Base-by-base conservation (phyloP, 179 eudicot species). In the Sideroxylon spinosum region DNA sequence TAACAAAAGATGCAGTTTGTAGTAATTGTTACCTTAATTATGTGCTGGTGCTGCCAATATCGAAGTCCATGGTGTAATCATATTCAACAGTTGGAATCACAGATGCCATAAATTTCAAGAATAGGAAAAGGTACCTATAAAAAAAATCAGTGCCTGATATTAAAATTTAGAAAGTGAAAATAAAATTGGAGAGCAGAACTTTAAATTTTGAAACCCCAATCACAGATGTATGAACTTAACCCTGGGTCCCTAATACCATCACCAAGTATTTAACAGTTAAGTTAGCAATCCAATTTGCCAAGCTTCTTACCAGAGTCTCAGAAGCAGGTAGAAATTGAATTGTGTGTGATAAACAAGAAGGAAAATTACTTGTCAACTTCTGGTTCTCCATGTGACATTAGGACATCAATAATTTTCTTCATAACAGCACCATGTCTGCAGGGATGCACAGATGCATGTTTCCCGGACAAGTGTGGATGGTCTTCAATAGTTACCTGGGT, bases 391-490 rank as follows among this genome's bases (percentile, higher is more conserved):
- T 93, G 92, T 75, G 97, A 91, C 95, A 92, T 90, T 68, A 93
- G 76, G 82, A 94, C 96, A 81, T 95, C 99, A 83, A 95, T 93
- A 62, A 95, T 92, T 89, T 95, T 95, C 86, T 95, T 95, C 99
- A 95, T 95, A 68, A 95, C 99, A 71, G 94, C 99, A 65, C 94
- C 99, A 82, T 95, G 99, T 71, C 90, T 89, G 86, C 99, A 95
- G 76, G 98, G 99, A 85, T 95, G 99, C 55, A 95, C 93, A 81
- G 99, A 95, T 74, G 99, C 99, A 89, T 95, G 98, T 81, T 95
- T 94, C 60, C 99, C 99, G 70, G 97, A 91, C 74, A 95, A 87
- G 84, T 95, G 99, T 28, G 99, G 99, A 84, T 95, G 99, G 80
- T 92, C 98, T 87, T 93, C 99, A 81, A 95, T 92, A 55, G 99